Conservation (phyloP, 352 stramenopile genomes). For the Phytophthora cactorum region DNA sequence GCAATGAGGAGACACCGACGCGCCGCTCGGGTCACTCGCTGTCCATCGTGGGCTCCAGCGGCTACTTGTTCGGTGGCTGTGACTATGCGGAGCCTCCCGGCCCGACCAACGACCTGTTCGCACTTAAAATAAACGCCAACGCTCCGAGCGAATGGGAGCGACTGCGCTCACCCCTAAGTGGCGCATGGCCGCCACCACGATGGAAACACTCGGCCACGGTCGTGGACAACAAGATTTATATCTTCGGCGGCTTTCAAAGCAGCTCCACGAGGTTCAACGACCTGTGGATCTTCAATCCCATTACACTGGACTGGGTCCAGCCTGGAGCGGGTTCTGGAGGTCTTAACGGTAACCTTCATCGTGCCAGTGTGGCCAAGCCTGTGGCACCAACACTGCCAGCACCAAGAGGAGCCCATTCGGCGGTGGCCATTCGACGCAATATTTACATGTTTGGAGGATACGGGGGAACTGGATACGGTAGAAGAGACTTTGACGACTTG, state of each 20-base stretch:
- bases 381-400: slow-evolving; percentile 59
- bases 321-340: slow-evolving; percentile 2
- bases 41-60: slow-evolving; percentile 88
- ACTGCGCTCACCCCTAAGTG: slow-evolving; percentile 44
- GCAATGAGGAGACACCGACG: slow-evolving; percentile 86
- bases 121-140: slow-evolving; percentile 88
- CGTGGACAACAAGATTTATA: slow-evolving; percentile 89
- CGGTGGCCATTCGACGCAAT: slow-evolving; percentile 77
- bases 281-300: slow-evolving; percentile 96
- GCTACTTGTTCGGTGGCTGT: slow-evolving; percentile 94
- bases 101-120: slow-evolving; percentile 94
- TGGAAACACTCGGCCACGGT: slow-evolving; percentile 93
- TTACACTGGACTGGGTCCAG: slow-evolving; percentile 93
- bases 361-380: slow-evolving; percentile 35
- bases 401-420: slow-evolving; percentile 91
- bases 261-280: slow-evolving; percentile 93
- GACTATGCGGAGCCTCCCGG: slow-evolving; percentile 88
- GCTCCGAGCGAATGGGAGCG: slow-evolving; percentile 78
- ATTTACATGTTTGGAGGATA: slow-evolving; percentile 97
- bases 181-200: slow-evolving; percentile 49
- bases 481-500: slow-evolving; percentile 96
- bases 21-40: slow-evolving; percentile 94
- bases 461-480: slow-evolving; percentile 91
- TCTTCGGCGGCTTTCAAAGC: slow-evolving; percentile 96
- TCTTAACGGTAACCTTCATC: slow-evolving; percentile 37